Evolutionary conservation across 371 early-diverging fungal species (phyloP).

Genomic region (Dinochytrium kinnereticum): DNA sequence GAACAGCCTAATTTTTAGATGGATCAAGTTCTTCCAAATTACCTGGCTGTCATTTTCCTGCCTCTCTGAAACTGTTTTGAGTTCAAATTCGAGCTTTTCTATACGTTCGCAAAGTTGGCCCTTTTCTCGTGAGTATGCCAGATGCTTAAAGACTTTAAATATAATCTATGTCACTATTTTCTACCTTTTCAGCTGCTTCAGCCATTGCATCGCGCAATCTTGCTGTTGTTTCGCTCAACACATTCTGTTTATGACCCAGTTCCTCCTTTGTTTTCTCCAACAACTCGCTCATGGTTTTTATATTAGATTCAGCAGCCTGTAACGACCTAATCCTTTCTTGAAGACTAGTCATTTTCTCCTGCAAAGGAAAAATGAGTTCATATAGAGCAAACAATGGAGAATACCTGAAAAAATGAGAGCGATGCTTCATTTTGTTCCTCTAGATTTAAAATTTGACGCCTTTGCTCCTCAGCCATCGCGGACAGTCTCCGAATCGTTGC

Average conservation of each 20-base stretch:
- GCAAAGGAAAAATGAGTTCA: not conserved
- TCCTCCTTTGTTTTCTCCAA: constrained; percentile 15
- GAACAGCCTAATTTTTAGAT: constrained; percentile 37
- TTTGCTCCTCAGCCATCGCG: constrained; percentile 42
- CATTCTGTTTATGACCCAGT: not conserved
- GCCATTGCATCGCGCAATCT: constrained; percentile 10
- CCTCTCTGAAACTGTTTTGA: constrained; percentile 9
- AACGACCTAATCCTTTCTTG: not conserved
- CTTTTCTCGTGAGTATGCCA: constrained; percentile 11
- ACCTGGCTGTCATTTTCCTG: not conserved
- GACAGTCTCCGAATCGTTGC: constrained; percentile 39
- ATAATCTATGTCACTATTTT: not conserved
- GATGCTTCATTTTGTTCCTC: constrained; percentile 31
- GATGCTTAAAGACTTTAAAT: not conserved
- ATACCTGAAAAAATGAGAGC: constrained; percentile 42
- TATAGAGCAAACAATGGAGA: too few species aligned
- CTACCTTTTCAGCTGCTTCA: not conserved
- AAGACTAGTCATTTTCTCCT: not conserved
- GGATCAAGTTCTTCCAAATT: not conserved
- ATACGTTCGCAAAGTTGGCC: not conserved
- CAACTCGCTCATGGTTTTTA: constrained; percentile 8
- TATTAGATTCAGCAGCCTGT: not conserved
- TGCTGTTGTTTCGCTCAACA: not conserved
- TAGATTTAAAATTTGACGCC: constrained; percentile 37
- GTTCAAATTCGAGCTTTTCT: not conserved